Percentiles rank a stretch among this genome's conserved stretches.
phyloP scores from a whole-genome alignment of 2,329 filamentous ascomycete species.

The Metarhizium album region DNA sequence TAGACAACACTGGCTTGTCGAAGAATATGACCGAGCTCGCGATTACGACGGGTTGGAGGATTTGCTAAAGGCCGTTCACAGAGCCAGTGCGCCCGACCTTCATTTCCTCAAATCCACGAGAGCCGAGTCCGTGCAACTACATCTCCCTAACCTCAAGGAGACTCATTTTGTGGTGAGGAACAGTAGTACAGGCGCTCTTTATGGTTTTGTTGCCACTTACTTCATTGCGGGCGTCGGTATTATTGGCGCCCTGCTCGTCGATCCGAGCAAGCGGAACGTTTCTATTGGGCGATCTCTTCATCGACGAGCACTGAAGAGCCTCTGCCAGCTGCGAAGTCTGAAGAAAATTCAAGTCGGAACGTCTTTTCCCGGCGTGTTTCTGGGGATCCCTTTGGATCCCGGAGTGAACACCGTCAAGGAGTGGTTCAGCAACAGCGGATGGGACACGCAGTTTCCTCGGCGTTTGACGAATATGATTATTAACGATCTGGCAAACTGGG shows the following conservation, averaged over 20 bases:
- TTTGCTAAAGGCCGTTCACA: conserved; percentile 61
- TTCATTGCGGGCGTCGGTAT: conserved; percentile 62
- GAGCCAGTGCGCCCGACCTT: conserved; percentile 54
- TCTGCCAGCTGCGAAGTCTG: conserved; percentile 59
- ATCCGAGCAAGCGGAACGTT: conserved; percentile 73
- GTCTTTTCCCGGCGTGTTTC: conserved; percentile 73
- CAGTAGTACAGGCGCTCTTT: conserved; percentile 80
- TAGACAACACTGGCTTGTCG: conserved; percentile 91
- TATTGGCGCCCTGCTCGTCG: conserved; percentile 80
- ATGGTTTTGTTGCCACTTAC: conserved; percentile 88
- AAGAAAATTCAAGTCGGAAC: conserved; percentile 75
- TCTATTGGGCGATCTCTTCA: conserved; percentile 88
- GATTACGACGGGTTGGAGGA: conserved; percentile 64
- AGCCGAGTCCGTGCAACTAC: conserved; percentile 66
- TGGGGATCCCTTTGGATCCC: conserved; percentile 61
- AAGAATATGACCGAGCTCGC: conserved; percentile 71
- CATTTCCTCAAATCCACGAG: conserved; percentile 60
- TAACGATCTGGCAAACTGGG: conserved; percentile 61
- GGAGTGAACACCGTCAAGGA: conserved; percentile 40
- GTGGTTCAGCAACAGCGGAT: conserved; percentile 87
- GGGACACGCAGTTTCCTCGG: conserved; percentile 58
- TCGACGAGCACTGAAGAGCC: conserved; percentile 66
- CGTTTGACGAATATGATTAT: conserved; percentile 59
- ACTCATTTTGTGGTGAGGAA: conserved; percentile 88
- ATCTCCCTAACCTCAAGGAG: conserved; percentile 61